Conservation (phyloP, 371 early-diverging fungal species). For the Haplosporangium sp. region DNA sequence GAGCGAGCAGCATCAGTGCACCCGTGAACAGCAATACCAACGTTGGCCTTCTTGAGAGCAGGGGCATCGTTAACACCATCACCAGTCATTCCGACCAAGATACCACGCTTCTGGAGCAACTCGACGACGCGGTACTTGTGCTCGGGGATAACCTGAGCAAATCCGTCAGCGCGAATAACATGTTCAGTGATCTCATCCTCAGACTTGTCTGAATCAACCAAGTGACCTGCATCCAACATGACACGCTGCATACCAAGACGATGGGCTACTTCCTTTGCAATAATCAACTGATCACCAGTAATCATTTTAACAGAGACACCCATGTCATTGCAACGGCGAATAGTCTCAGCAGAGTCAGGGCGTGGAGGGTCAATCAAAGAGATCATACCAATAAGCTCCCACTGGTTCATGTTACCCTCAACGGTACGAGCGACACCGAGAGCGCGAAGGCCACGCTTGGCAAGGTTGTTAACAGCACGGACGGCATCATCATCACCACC, state of each 20-base stretch:
- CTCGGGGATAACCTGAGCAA: conserved; percentile 97
- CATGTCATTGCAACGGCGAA: conserved; percentile 70
- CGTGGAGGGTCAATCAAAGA: conserved; percentile 84
- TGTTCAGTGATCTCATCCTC: conserved; percentile 88
- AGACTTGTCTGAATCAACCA: conserved; percentile 81
- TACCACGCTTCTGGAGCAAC: conserved; percentile 76
- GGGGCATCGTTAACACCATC: conserved; percentile 95
- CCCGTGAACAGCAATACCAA: conserved; percentile 73
- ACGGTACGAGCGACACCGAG: conserved; percentile 80
- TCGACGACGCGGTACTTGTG: conserved; percentile 95
- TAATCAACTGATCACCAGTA: conserved; percentile 91
- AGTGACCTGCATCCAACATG: conserved; percentile 79
- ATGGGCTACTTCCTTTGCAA: conserved; percentile 89
- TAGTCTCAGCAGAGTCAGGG: conserved; percentile 72
- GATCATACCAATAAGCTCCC: conserved; percentile 78
- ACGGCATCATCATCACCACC: conserved; percentile 48
- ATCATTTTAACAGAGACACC: conserved; percentile 92
- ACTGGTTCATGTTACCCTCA: conserved; percentile 74
- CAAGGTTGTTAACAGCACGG: too few species aligned
- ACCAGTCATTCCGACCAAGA: conserved; percentile 88
- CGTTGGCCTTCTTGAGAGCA: too few species aligned
- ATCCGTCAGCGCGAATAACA: conserved; percentile 90
- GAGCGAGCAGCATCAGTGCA: conserved; percentile 92
- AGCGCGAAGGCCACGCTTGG: conserved; percentile 51
- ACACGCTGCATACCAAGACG: conserved; percentile 86